Evolutionary conservation across 306 rosid species (phyloP).

Genomic region (Prinsepia uniflora): DNA sequence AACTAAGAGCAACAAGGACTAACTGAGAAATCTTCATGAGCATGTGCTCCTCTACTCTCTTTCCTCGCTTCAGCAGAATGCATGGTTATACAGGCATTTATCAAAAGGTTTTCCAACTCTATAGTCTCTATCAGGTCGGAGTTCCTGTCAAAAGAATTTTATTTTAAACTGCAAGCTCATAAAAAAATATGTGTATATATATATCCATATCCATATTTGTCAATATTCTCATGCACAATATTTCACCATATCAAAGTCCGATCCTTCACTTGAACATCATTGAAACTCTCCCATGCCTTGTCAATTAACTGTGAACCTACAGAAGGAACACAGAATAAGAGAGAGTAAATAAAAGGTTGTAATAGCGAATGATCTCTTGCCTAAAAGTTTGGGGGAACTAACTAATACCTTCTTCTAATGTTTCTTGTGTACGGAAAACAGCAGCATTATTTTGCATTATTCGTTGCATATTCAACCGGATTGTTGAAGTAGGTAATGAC

Average conservation of each 20-base stretch:
- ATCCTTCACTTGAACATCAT: conserved; percentile 65
- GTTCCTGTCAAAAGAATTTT: conserved; percentile 50
- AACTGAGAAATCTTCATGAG: conserved; percentile 82
- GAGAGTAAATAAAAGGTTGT: neutral
- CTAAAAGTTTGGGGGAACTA: neutral
- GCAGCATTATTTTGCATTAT: conserved; percentile 96
- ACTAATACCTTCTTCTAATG: conserved; percentile 73
- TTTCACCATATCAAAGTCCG: conserved; percentile 74
- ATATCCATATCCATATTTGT: neutral
- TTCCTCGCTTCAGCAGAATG: conserved; percentile 95
- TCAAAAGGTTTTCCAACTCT: conserved; percentile 85
- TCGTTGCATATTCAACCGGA: conserved; percentile 94
- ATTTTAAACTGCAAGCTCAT: neutral
- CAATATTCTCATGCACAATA: neutral
- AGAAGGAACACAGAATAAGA: conserved; percentile 10
- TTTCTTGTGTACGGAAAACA: conserved; percentile 95
- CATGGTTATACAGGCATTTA: conserved; percentile 86
- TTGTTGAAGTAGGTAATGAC: conserved; percentile 67
- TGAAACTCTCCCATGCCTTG: conserved; percentile 66
- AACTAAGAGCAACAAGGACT: conserved; percentile 12
- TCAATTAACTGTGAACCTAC: conserved; percentile 71
- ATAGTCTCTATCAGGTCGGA: conserved; percentile 80
- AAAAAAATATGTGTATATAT: neutral
- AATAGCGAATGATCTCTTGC: neutral
- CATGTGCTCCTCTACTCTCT: conserved; percentile 96